These are phyloP conservation scores for Salix koriyanagi DNA, from an alignment of 345 rosid genomes.

Conservation along the genomic window DNA sequence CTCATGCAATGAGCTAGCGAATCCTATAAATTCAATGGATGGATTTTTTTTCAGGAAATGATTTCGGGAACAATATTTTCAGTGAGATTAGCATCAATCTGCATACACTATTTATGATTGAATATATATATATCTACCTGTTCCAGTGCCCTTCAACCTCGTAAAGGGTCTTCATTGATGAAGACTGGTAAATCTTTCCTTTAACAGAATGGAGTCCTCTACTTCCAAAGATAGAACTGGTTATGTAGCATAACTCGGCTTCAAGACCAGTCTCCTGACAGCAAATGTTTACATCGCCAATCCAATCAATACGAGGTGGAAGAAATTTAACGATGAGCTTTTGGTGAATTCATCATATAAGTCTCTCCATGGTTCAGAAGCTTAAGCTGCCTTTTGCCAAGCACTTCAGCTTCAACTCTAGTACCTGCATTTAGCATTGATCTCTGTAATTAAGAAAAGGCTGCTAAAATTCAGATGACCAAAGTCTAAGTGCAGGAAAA, in stretches of 20 bases:
- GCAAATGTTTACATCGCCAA: slow-evolving; percentile 48
- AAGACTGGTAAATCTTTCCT: slow-evolving; percentile 59
- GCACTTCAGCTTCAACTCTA: slow-evolving; percentile 59
- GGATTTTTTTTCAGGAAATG: not conserved
- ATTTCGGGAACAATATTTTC: not conserved
- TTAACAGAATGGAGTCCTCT: slow-evolving; percentile 40
- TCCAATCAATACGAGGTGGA: slow-evolving; percentile 66
- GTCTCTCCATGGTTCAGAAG: slow-evolving; percentile 54
- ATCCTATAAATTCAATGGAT: no score
- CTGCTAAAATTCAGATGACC: not conserved
- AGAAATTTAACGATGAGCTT: slow-evolving; percentile 51
- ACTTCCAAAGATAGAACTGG: slow-evolving; percentile 38
- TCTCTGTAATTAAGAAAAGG: not conserved
- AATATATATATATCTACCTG: slow-evolving; percentile 40
- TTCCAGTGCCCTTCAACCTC: slow-evolving; percentile 74
- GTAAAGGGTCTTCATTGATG: slow-evolving; percentile 38
- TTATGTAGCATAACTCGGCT: slow-evolving; percentile 48
- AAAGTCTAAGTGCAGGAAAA: not conserved
- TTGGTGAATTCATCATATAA: slow-evolving; percentile 76
- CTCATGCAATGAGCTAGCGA: no score
- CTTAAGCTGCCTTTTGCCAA: slow-evolving; percentile 59
- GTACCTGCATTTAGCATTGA: slow-evolving; percentile 34
- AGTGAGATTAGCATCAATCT: not conserved
- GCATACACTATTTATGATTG: not conserved
- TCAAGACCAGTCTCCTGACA: slow-evolving; percentile 62